phyloP scores from a whole-genome alignment of 345 rosid species.

The Anacardium occidentale region DNA sequence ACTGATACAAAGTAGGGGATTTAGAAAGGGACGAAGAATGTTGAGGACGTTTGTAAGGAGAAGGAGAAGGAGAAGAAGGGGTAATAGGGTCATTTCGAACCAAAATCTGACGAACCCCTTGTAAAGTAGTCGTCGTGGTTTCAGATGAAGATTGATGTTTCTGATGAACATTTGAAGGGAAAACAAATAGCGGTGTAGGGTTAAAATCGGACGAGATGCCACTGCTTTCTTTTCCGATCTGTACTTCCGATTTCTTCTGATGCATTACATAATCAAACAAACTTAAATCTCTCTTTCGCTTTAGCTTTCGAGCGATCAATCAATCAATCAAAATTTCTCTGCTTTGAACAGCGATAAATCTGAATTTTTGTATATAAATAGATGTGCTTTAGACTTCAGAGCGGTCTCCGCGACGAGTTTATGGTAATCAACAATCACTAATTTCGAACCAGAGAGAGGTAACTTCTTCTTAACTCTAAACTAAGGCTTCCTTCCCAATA shows the following conservation, averaged over 20 bases:
- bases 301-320: not conserved
- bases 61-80: slow-evolving; percentile 45
- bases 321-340: not conserved
- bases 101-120: slow-evolving; percentile 10
- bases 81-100: slow-evolving; percentile 46
- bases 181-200: slow-evolving; percentile 50
- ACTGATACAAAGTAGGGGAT: slow-evolving; percentile 56
- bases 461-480: not conserved
- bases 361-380: slow-evolving; percentile 5
- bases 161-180: slow-evolving; percentile 26
- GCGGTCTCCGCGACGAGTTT: slow-evolving; percentile 28
- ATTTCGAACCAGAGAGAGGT: slow-evolving; percentile 24
- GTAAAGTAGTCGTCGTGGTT: not conserved
- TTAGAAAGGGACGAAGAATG: slow-evolving; percentile 46
- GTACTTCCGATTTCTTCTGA: slow-evolving; percentile 98
- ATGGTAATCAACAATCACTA: slow-evolving; percentile 18
- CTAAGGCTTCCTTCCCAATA: not conserved
- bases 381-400: not conserved
- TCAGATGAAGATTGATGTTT: slow-evolving; percentile 13
- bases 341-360: not conserved
- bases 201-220: slow-evolving; percentile 99
- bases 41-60: slow-evolving; percentile 69
- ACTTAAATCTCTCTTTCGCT: too few species aligned
- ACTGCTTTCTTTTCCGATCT: slow-evolving; percentile 99
- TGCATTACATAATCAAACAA: slow-evolving; percentile 66